These are phyloP conservation scores for Lycium barbarum DNA, from an alignment of 257 asterid genomes.

Conservation along the genomic window DNA sequence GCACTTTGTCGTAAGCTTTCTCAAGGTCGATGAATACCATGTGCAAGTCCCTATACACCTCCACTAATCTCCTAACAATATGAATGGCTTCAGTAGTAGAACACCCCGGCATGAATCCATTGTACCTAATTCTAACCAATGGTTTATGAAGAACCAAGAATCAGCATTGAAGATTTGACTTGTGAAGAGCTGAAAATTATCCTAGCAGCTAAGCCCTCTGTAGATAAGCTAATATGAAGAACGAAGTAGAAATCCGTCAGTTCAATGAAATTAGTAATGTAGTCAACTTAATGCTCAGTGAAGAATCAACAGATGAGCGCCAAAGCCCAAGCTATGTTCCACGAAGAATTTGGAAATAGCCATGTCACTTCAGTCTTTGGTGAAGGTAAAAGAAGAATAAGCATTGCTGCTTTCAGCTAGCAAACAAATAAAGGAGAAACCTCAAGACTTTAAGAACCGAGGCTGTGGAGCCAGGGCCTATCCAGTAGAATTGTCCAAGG, in stretches of 20 bases:
- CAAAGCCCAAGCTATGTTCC: not conserved
- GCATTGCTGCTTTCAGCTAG: conserved; percentile 4
- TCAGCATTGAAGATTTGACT: not conserved
- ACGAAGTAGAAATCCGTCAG: not conserved
- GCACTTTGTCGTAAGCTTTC: too few relatives aligned
- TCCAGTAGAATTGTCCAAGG: not conserved
- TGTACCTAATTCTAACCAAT: not conserved
- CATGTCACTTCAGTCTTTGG: not conserved
- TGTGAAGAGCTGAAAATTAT: conserved; percentile 22
- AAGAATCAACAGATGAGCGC: not conserved
- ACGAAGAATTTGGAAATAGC: not conserved
- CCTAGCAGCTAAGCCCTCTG: conserved; percentile 5
- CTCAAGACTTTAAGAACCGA: not conserved
- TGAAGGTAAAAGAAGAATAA: conserved; percentile 3
- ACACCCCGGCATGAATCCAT: too few relatives aligned
- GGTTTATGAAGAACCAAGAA: conserved; percentile 7
- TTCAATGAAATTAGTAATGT: not conserved
- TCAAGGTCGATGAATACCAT: too few relatives aligned
- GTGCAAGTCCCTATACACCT: too few relatives aligned
- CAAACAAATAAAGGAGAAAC: not conserved
- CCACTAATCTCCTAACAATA: too few relatives aligned
- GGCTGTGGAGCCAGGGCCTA: not conserved
- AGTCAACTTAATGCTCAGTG: not conserved
- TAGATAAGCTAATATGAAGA: not conserved
- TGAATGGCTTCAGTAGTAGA: too few relatives aligned